These are phyloP conservation scores for Wallacemonas sp. DNA, from an alignment of 208 protist species.

Conservation along the genomic window DNA sequence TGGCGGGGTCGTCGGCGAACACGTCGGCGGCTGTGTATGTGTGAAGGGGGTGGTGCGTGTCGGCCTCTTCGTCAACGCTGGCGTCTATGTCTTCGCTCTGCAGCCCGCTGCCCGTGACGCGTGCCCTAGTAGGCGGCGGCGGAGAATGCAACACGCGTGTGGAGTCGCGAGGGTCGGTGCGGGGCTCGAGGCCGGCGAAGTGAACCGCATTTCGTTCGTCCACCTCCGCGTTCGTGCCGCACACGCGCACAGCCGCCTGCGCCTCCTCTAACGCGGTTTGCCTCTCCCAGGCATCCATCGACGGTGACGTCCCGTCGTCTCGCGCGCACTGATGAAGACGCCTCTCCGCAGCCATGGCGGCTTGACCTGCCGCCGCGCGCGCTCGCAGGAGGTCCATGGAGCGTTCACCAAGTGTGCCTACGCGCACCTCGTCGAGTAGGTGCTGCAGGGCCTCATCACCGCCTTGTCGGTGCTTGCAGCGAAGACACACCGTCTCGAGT, in stretches of 20 bases:
- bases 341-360: not conserved
- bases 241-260: constrained; percentile 43
- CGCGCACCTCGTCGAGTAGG: constrained; percentile 59
- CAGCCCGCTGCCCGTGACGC: not conserved
- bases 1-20: no score
- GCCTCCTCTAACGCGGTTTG: not conserved
- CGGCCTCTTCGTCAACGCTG: no score
- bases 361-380: constrained; percentile 4
- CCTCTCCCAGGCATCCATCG: not conserved
- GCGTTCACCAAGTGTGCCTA: constrained; percentile 29
- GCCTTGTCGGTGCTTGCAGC: constrained; percentile 39
- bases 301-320: not conserved
- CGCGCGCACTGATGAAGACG: no score
- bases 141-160: not conserved
- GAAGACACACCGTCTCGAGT: constrained; percentile 32
- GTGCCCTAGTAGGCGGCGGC: not conserved
- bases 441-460: constrained; percentile 37
- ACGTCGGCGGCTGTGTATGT: no score
- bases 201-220: constrained; percentile 55
- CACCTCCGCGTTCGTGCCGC: constrained; percentile 69
- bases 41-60: no score
- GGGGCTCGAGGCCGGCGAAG: constrained; percentile 45
- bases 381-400: constrained; percentile 16
- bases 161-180: constrained; percentile 11
- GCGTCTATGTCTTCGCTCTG: no score